phyloP scores from a whole-genome alignment of 148 eudicot genomes.

The Fagopyrum esculentum region DNA sequence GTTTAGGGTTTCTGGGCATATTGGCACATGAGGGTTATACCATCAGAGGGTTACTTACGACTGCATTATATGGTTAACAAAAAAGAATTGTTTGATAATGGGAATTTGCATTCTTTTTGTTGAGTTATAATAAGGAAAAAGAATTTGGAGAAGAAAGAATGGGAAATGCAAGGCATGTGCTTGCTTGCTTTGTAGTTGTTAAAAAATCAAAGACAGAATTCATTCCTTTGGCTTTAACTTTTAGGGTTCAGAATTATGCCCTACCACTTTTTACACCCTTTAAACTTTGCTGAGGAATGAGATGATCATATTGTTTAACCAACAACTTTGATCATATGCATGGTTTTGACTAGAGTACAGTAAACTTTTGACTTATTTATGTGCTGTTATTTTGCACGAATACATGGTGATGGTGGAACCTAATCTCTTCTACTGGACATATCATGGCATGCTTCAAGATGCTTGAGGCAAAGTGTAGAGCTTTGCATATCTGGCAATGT shows the following conservation, averaged over 20 bases:
- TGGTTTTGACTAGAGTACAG: background rate
- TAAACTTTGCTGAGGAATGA: background rate
- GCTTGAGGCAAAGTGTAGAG: no score
- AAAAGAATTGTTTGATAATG: background rate
- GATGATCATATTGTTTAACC: background rate
- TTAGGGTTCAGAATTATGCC: background rate
- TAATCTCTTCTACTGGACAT: no score
- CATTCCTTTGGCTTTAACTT: constrained; percentile 3
- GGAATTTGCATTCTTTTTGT: background rate
- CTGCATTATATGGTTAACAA: background rate
- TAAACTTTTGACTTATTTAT: background rate
- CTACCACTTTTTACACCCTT: background rate
- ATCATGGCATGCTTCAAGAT: no score
- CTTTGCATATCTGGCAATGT: no score
- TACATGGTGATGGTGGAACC: no score
- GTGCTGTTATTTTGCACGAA: background rate
- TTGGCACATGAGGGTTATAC: no score
- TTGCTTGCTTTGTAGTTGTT: background rate
- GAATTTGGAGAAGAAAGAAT: background rate
- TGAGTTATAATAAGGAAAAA: background rate
- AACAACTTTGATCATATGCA: background rate
- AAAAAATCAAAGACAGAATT: background rate
- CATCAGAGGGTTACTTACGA: background rate
- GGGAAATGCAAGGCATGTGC: constrained; percentile 2
- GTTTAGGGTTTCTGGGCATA: no score